Evolutionary conservation across 148 eudicot species (phyloP).

Genomic region (Persicaria maculosa): DNA sequence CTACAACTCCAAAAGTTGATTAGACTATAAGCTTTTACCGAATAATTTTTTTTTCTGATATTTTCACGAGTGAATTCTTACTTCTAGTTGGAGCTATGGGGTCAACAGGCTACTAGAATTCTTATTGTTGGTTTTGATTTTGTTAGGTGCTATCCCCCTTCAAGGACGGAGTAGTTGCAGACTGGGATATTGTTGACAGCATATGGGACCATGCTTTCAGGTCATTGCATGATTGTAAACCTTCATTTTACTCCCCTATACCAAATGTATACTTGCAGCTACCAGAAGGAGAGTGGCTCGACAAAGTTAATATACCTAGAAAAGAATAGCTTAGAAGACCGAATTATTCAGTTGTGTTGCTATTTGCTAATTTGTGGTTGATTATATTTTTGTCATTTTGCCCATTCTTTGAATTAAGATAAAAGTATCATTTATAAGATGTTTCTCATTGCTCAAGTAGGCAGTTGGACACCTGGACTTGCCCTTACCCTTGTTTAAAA

Average conservation of each 20-base stretch:
- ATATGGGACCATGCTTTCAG: conserved; percentile 96
- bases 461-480: no score
- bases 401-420: background rate
- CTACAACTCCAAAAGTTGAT: background rate
- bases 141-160: conserved; percentile 76
- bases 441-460: no score
- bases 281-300: background rate
- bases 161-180: conserved; percentile 83
- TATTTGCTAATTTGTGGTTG: background rate
- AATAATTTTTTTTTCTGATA: background rate
- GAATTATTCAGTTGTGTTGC: background rate
- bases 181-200: conserved; percentile 93
- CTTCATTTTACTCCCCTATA: background rate
- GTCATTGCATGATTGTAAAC: conserved; percentile 23
- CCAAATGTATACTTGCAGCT: background rate
- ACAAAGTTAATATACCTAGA: background rate
- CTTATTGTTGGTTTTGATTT: background rate
- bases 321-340: background rate
- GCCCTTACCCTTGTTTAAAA: no score
- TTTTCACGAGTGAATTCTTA: background rate
- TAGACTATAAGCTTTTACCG: background rate
- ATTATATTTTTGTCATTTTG: no score
- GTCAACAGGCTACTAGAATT: background rate
- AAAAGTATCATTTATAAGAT: no score
- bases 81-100: background rate